phyloP scores from a whole-genome alignment of 2,329 filamentous ascomycete species.

The Purpureocillium lavendulum region DNA sequence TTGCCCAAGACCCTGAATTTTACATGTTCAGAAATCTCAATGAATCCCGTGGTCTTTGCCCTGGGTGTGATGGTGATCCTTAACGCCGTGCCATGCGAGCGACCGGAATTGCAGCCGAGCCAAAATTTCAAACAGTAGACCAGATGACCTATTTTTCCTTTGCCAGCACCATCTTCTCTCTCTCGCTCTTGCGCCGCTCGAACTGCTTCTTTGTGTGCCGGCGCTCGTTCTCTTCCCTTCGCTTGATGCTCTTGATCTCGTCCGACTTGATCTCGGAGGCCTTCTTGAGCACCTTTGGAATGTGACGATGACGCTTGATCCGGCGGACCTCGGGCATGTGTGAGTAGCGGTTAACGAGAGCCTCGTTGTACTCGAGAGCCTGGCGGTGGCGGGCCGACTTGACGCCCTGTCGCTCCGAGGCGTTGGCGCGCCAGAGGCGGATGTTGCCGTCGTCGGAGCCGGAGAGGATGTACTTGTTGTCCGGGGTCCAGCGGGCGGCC shows the following conservation, averaged over 20 bases:
- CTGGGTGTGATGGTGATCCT: neutral
- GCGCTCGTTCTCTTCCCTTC: constrained; percentile 87
- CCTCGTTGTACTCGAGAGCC: constrained; percentile 85
- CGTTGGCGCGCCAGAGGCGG: constrained; percentile 80
- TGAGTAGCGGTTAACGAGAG: constrained; percentile 72
- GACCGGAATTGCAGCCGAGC: neutral
- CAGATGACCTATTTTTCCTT: constrained; percentile 37
- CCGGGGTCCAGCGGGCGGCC: constrained; percentile 74
- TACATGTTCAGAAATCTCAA: too few species aligned
- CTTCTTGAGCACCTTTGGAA: constrained; percentile 93
- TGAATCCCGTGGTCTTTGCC: too few species aligned
- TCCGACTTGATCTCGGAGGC: constrained; percentile 88
- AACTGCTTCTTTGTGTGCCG: constrained; percentile 83
- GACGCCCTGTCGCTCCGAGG: constrained; percentile 73
- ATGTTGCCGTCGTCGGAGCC: constrained; percentile 90
- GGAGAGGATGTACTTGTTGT: constrained; percentile 81
- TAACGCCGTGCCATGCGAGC: constrained; percentile 26
- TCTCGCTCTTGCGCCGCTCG: constrained; percentile 63
- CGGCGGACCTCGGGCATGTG: constrained; percentile 96
- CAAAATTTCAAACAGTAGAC: neutral
- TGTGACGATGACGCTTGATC: constrained; percentile 83
- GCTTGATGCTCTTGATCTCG: constrained; percentile 80
- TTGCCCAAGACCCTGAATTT: too few species aligned
- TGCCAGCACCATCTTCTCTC: constrained; percentile 87
- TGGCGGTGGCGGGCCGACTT: constrained; percentile 79